Base-by-base conservation (phyloP, 345 rosid species). In the Linum lewisii region DNA sequence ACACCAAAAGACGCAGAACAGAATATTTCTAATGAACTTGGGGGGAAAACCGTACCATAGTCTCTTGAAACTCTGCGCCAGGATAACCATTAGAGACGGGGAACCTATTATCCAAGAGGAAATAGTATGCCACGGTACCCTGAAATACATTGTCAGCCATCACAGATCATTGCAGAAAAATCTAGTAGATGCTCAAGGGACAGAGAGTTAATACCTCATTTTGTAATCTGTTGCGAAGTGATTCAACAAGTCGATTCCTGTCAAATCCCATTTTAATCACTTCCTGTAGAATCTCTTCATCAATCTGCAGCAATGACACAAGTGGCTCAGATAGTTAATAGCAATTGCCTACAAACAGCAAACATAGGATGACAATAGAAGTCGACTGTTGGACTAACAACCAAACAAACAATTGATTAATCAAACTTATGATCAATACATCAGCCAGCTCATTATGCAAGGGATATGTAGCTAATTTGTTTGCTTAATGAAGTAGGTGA, bases 51-150 rank as follows among this genome's bases (percentile, higher is more conserved):
- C 80, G 2, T 61, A 92, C 98, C 86, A 70, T 71, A 51, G 80
- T 73, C 70, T 78, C 88, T 72, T 85, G 84, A 73, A 82, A 81
- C 80, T 86, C 87, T 52, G 92, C 85, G 73, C 82, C 87, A 51
- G 80, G 86, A 77, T 84, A 78, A 61, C 85, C 87, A 72, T 85
- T 85, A 66, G 88, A 79, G 68, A 80, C 87, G 38, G 85, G 84
- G 66, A 79, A 82, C 26, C 88, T 73, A 45, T 87, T 90, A 79
- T 89, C 96, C 78, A 89, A 65, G 59, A 85, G 75, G 66, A 93
- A 62, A 75, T 90, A 90, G 76, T 93, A 93, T 10, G 99, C 82
- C 58, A 93, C 95, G 66, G 97, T 93, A 60, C 79, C 99, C 99
- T 93, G 88, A 66, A 42, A 82, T 59, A 11, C 51, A 51, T 54